Evolutionary conservation across 352 stramenopile genomes (phyloP), one percentile per base, ranked within the genome.

Genomic region (Phytophthora podocarpi): DNA sequence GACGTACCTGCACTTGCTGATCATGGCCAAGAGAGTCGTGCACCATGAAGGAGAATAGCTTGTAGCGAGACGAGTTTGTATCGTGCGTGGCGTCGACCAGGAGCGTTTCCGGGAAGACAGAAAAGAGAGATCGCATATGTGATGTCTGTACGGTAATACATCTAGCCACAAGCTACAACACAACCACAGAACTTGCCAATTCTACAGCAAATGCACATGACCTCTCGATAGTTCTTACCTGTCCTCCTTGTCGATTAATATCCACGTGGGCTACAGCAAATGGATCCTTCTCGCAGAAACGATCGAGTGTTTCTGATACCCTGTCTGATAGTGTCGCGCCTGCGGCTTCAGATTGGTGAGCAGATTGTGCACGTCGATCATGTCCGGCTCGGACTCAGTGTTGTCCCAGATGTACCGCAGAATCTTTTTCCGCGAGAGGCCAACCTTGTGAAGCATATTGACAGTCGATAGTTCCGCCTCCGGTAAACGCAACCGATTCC

Each of bases 301-400:
- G 42, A 9, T 50, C 42, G 20, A 53, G 5, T 0, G 28, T 42
- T n/a, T 41, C 30, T 3, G 30, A 36, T 6, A 41, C 30, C 8
- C 30, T 30, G 28, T 31, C 20, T 4, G 16, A 23, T 4, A 53
- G n/a, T 0, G 28, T 41, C 18, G 11, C 21, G 5, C 45, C 30
- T 2, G 18, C 30, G 10, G 10, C 18, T 41, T 41, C 2, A 42
- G 18, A 4, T 21, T 41, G 1, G 18, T 12, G 9, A 41, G 30
- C 0, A 41, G 31, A 20, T 59, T 59, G n/a, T 50, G 37, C 1
- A 58, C 24, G 18, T 50, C n/a, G 1, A 50, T n/a, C 42, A 53
- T 32, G 12, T 31, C 2, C 4, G 45, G 16, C 18, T 35, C 35
- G 4, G 9, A 52, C 11, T 31, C 9, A 8, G 45, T 52, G 20